Evolutionary conservation across 805 yeast genomes (phyloP).

Genomic region (Wickerhamiella spandovensis): DNA sequence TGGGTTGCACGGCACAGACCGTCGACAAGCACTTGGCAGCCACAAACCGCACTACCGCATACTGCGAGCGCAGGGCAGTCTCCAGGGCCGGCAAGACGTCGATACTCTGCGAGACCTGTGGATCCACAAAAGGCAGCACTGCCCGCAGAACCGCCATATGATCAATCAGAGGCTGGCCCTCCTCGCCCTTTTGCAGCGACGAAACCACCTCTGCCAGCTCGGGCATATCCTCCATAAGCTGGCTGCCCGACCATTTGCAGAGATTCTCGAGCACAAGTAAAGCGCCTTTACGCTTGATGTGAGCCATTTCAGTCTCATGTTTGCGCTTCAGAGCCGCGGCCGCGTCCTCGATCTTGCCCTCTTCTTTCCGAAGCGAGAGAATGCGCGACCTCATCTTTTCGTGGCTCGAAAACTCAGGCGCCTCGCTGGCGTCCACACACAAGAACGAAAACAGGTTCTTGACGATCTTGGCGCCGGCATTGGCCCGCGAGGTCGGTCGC

Average conservation of each 20-base stretch:
- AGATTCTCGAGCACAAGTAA: slow-evolving; percentile 51
- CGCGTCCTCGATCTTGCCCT: slow-evolving; percentile 41
- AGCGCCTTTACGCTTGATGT: slow-evolving; percentile 76
- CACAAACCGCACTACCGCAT: slow-evolving; percentile 76
- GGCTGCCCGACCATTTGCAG: slow-evolving; percentile 37
- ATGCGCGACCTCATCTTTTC: slow-evolving; percentile 40
- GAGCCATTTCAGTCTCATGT: slow-evolving; percentile 40
- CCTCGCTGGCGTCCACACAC: slow-evolving; percentile 92
- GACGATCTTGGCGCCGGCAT: slow-evolving; percentile 75
- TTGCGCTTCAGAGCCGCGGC: slow-evolving; percentile 36
- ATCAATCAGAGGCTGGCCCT: slow-evolving; percentile 62
- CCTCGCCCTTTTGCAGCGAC: slow-evolving; percentile 10
- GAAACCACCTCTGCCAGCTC: slow-evolving; percentile 44
- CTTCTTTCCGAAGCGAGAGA: slow-evolving; percentile 51
- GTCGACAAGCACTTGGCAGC: slow-evolving; percentile 82
- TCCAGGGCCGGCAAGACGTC: slow-evolving; percentile 40
- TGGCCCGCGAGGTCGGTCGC: slow-evolving; percentile 41
- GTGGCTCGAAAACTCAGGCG: slow-evolving; percentile 76
- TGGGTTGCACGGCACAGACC: slow-evolving; percentile 54
- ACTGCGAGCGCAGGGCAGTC: slow-evolving; percentile 47
- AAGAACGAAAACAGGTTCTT: slow-evolving; percentile 84
- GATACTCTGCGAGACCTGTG: slow-evolving; percentile 32
- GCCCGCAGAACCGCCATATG: slow-evolving; percentile 72
- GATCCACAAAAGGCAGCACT: slow-evolving; percentile 47
- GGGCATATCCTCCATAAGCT: slow-evolving; percentile 48